Evolutionary conservation across 2,329 filamentous ascomycete genomes (phyloP).

Genomic region (Aurifilum marmelostoma): DNA sequence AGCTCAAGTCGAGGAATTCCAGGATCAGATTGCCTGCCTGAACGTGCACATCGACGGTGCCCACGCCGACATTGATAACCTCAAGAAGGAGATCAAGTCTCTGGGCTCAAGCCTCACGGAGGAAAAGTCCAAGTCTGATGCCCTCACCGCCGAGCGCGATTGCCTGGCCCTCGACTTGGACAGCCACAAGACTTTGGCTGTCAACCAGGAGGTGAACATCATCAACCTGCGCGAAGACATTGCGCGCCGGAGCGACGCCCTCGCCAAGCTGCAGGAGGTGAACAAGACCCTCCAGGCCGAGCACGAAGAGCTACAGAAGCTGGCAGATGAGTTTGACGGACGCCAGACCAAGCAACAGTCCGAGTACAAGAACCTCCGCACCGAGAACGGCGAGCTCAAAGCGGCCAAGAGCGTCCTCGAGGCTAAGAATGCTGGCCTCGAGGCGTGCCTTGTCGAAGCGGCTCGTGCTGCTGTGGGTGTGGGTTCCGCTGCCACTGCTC

Average conservation of each 20-base stretch:
- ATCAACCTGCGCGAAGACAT: slow-evolving; percentile 23
- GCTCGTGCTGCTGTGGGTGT: slow-evolving; percentile 14
- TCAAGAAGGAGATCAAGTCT: slow-evolving; percentile 16
- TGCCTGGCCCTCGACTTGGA: slow-evolving; percentile 20
- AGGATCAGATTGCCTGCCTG: slow-evolving; percentile 23
- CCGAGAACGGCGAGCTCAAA: slow-evolving; percentile 23
- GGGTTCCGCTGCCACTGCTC: neutral
- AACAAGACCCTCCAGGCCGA: slow-evolving; percentile 27
- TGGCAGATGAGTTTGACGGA: slow-evolving; percentile 16
- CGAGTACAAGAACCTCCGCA: slow-evolving; percentile 15
- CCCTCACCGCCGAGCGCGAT: slow-evolving; percentile 23
- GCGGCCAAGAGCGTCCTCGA: slow-evolving; percentile 20
- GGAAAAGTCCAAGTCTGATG: slow-evolving; percentile 18
- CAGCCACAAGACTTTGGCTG: slow-evolving; percentile 18
- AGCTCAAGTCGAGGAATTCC: slow-evolving; percentile 20
- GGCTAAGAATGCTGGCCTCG: slow-evolving; percentile 24
- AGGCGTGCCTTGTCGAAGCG: slow-evolving; percentile 3
- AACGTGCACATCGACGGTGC: slow-evolving; percentile 27
- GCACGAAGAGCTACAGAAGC: slow-evolving; percentile 26
- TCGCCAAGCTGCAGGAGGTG: slow-evolving; percentile 23
- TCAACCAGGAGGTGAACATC: slow-evolving; percentile 26
- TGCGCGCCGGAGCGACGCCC: slow-evolving; percentile 15
- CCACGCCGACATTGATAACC: slow-evolving; percentile 21
- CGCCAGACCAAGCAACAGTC: slow-evolving; percentile 4
- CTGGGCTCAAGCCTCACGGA: slow-evolving; percentile 10